Evolutionary conservation across 495 filamentous ascomycete species (phyloP), one percentile per base, ranked within the genome.

Genomic region (Ascodesmis nigricans): DNA sequence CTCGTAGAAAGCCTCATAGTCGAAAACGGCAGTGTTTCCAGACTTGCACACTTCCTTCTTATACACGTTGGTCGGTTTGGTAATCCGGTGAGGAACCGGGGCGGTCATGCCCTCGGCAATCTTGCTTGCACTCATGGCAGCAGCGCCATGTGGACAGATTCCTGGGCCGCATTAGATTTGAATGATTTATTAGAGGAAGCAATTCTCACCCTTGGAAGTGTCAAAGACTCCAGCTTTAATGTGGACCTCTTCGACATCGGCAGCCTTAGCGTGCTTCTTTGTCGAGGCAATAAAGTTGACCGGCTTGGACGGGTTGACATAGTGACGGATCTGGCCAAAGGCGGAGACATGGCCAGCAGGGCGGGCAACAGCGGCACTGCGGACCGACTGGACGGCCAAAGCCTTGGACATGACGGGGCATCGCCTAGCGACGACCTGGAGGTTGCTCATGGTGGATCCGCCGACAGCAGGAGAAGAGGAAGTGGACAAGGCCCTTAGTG

Each of bases 371-470:
- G 53, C 49, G 21, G 53, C 51, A 44, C 62, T 53, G 33, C 67
- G 66, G 39, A 72, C 69, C 48, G 75, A 75, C 63, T 92, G 84
- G 13, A 91, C 71, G 29, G 79, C 78, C 46, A 97, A 65, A 27
- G 87, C 87, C 63, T 92, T 92, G 55, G 81, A 83, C 87, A 97
- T 97, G 53, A 97, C 71, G 38, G 87, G 87, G 70, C 87, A 97
- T 47, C 87, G 80, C 49, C 79, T 75, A 44, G 82, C 87, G 42
- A 91, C 67, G 33, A 87, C 69, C 64, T 93, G 90, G 43, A 97
- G 68, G 59, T 93, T 95, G 46, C 82, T 91, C 71, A 95, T 92
- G 55, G 75, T 78, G 42, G 83, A 79, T 42, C 80, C 75, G 18
- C 71, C 73, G 29, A 73, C 80, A 31, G 64, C 67, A 56, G 54